phyloP scores from a whole-genome alignment of 495 filamentous ascomycete genomes.

The Choiromyces venosus region DNA sequence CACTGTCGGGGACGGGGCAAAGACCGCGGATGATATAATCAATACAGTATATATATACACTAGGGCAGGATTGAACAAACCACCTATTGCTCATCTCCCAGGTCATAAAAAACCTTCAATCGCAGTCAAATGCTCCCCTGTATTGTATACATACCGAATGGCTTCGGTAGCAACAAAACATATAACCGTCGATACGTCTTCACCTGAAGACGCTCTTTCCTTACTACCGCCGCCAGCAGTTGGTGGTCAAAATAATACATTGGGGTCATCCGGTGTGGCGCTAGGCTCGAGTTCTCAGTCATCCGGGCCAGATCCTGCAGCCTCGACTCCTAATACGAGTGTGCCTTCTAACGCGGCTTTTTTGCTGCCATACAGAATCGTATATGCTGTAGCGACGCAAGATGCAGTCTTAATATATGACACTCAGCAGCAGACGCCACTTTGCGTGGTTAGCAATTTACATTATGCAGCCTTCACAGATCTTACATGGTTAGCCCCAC shows the following conservation, averaged over 20 bases:
- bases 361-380: conserved; percentile 80
- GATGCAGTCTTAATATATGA: conserved; percentile 96
- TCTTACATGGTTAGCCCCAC: conserved; percentile 70
- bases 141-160: conserved; percentile 76
- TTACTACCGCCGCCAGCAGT: conserved; percentile 70
- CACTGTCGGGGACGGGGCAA: conserved; percentile 59
- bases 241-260: conserved; percentile 55
- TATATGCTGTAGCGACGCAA: conserved; percentile 96
- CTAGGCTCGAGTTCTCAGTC: conserved; percentile 49
- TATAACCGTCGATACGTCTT: conserved; percentile 91
- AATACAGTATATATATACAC: conserved; percentile 99
- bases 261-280: conserved; percentile 69
- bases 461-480: conserved; percentile 98
- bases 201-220: conserved; percentile 73
- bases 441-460: conserved; percentile 90
- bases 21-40: conserved; percentile 74
- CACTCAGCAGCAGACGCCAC: conserved; percentile 88
- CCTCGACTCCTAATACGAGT: conserved; percentile 52
- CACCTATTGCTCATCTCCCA: conserved; percentile 93
- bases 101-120: conserved; percentile 98
- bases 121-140: conserved; percentile 86
- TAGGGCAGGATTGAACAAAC: conserved; percentile 90
- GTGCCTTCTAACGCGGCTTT: conserved; percentile 64
- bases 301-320: conserved; percentile 46
- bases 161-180: conserved; percentile 65